Evolutionary conservation across 2,329 filamentous ascomycete genomes (phyloP).

Genomic region (Aspergillus sp.): DNA sequence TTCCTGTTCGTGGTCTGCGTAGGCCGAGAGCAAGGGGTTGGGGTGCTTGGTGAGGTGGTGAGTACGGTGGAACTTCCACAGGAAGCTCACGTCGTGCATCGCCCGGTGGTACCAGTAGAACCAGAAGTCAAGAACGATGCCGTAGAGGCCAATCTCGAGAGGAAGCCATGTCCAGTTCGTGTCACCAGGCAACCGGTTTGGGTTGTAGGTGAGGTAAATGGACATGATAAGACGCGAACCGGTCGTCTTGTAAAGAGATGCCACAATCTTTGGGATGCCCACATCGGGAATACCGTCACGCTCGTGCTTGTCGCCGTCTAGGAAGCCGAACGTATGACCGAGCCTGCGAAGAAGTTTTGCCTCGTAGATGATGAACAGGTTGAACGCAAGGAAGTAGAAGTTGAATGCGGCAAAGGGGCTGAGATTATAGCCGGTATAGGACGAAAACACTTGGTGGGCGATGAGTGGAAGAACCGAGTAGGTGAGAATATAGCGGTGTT

Average conservation of each 20-base stretch:
- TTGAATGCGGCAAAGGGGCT: slow-evolving; percentile 9
- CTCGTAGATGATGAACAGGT: slow-evolving; percentile 12
- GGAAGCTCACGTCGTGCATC: slow-evolving; percentile 14
- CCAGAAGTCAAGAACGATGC: slow-evolving; percentile 19
- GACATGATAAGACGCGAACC: slow-evolving; percentile 13
- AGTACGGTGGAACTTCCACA: slow-evolving; percentile 18
- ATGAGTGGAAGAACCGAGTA: slow-evolving; percentile 14
- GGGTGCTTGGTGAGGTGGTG: slow-evolving; percentile 18
- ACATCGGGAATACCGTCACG: slow-evolving; percentile 19
- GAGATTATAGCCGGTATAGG: slow-evolving; percentile 11
- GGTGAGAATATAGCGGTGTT: slow-evolving; percentile 14
- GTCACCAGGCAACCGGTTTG: slow-evolving; percentile 3
- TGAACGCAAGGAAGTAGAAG: slow-evolving; percentile 14
- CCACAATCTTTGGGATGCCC: slow-evolving; percentile 12
- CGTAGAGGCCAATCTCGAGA: slow-evolving; percentile 15
- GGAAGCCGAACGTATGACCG: slow-evolving; percentile 13
- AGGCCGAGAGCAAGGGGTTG: slow-evolving; percentile 14
- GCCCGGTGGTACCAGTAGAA: slow-evolving; percentile 19
- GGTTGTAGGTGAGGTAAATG: slow-evolving; percentile 13
- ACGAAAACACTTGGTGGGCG: slow-evolving; percentile 14
- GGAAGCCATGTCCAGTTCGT: slow-evolving; percentile 16
- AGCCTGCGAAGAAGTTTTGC: slow-evolving; percentile 12
- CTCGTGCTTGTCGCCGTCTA: slow-evolving; percentile 19
- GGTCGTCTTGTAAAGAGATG: slow-evolving; percentile 15
- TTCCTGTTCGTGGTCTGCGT: slow-evolving; percentile 19